Base-by-base conservation (phyloP, 164 flowering plant species). In the Stephania japonica region DNA sequence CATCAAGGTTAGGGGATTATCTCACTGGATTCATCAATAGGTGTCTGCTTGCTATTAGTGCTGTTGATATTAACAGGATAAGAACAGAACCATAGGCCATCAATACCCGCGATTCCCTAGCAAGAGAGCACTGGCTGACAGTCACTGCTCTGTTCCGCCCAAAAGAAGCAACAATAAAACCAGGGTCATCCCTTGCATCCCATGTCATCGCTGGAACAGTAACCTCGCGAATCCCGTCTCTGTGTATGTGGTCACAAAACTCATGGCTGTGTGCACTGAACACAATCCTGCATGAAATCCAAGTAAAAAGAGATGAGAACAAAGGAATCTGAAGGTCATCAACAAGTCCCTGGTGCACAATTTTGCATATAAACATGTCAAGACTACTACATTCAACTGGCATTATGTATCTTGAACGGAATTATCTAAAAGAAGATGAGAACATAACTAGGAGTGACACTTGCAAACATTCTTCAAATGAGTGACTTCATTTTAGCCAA, bases 181-280 rank as follows among this genome's bases (percentile, higher is more conserved):
- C 90, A 21, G 92, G 92, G 62, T 88, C 87, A 73, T 83, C 85
- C 74, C 78, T 84, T 50, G 83, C 87, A 74, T 80, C 80, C 91
- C 94, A 90, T 12, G 91, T 71, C 86, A 87, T 84, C 67, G 90
- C 85, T 24, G 94, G 91, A 67, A 90, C 87, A 47, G 86, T 86
- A 11, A 90, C 80, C 77, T 90, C 92, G 11, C 84, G 90, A 0
- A 88, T 88, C 53, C 92, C 89, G 77, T 88, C 92, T 16, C 61
- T 53, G 76, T 90, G 91, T 7, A 73, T 73, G 72, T 81, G 79
- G 50, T 83, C 82, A 72, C 78, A 78, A 72, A 88, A 88, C 42
- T 77, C 77, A 71, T 83, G 83, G 42, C 79, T 78, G 76, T 88
- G 92, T 26, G 88, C 91, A 80, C 91, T 88, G 78, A 90, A 90